Percentiles rank a stretch among this genome's conserved stretches.
Conservation (phyloP, 140 eudicot species). For the Erigeron philadelphicus region DNA sequence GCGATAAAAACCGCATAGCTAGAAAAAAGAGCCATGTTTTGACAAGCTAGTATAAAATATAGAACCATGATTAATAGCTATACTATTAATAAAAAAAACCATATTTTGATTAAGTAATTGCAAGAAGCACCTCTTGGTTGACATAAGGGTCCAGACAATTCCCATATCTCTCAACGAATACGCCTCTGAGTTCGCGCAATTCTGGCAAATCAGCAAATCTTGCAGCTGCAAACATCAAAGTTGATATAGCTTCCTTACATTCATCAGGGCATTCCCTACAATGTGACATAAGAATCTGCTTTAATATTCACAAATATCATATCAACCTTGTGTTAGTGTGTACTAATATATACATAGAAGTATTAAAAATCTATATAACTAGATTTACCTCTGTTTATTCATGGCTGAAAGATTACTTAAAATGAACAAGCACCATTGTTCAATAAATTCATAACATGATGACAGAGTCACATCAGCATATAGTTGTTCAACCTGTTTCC, state of each 20-base stretch:
- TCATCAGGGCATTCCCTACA: conserved; percentile 85
- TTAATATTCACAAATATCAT: background rate
- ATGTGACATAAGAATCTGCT: background rate
- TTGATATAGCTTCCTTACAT: conserved; percentile 66
- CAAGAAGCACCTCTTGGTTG: conserved; percentile 57
- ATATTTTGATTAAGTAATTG: background rate
- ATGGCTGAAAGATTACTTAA: conserved; percentile 47
- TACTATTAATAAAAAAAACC: background rate
- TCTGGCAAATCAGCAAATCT: conserved; percentile 92
- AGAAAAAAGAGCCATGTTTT: background rate
- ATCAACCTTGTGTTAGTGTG: background rate
- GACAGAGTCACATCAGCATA: conserved; percentile 53
- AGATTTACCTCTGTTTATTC: conserved; percentile 58
- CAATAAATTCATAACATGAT: conserved; percentile 64
- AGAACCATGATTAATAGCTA: no score
- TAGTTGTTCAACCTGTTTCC: conserved; percentile 73
- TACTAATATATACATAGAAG: background rate
- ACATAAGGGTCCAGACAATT: conserved; percentile 52
- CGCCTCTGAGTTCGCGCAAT: conserved; percentile 57
- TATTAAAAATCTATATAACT: background rate
- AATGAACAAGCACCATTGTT: conserved; percentile 43
- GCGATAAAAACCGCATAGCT: background rate
- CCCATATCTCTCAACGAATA: conserved; percentile 64
- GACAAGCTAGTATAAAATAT: background rate
- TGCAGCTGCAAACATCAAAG: conserved; percentile 85